Base-by-base conservation (phyloP, 2,329 filamentous ascomycete genomes). In the Exophiala sp. region DNA sequence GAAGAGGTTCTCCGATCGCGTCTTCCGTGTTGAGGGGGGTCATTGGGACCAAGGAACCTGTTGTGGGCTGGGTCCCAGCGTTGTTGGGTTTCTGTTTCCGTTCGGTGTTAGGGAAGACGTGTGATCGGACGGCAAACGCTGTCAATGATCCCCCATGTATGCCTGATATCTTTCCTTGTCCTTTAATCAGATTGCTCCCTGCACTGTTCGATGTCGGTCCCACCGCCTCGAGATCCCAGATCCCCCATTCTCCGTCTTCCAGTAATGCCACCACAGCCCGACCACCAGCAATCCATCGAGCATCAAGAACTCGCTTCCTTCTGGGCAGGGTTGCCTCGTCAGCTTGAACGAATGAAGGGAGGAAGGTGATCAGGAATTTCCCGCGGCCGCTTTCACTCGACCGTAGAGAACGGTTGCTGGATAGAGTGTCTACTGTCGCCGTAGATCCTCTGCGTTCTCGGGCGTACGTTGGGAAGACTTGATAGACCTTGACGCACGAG, bases 401-500 rank as follows among this genome's bases (percentile, higher is more conserved):
- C n/a, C 37, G 35, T 21, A 40, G 24, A 11, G 57, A 61, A 8
- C 52, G 43, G 14, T 35, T 44, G 34, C 38, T 60, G 2, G 57
- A 59, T 10, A 44, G 34, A 6, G 58, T 59, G 43, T 68, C 67
- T 16, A 60, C 58, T 10, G 67, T 66, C 23, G 59, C 63, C 22
- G 62, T 62, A 11, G 65, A 58, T 2, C 56, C 58, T 10, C 65
- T 64, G 2, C 62, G 58, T 16, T 65, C 63, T 4, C 65, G 60
- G 5, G 55, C 50, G 13, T 60, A 40, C 40, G 59, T 66, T 13
- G 73, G 67, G 24, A 79, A 72, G 21, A 74, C 75, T 46, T 80
- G 76, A 59, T 79, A 80, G 11, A 83, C 68, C 46, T 79, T 78
- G 22, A 79, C 75, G 35, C 69, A 71, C 4, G 80, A 79, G n/a